Evolutionary conservation across 1,284 basidiomycete genomes (phyloP).

Genomic region (Puccinia sorghi): DNA sequence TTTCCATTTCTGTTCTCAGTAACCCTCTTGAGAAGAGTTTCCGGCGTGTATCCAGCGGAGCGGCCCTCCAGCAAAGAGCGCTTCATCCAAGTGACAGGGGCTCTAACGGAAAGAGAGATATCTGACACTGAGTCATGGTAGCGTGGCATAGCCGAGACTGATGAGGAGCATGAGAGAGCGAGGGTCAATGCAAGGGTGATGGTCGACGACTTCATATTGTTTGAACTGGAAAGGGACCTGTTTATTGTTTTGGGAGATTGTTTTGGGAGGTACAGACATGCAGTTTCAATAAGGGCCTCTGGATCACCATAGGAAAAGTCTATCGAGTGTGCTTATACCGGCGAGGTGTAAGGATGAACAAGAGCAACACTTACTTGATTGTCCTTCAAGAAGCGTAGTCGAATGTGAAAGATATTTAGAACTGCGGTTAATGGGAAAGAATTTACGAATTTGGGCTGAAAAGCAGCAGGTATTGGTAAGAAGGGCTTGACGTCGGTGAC

Average conservation of each 20-base stretch:
- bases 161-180: conserved; percentile 7
- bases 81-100: neutral
- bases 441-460: neutral
- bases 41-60: neutral
- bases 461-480: neutral
- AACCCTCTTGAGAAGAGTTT: neutral
- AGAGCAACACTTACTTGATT: neutral
- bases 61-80: neutral
- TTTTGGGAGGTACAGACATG: neutral
- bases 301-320: neutral
- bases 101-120: neutral
- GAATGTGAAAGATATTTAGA: neutral
- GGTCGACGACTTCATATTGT: conserved; percentile 3
- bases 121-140: neutral
- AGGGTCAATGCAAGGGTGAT: conserved; percentile 11
- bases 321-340: neutral
- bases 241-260: neutral
- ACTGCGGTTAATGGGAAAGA: neutral
- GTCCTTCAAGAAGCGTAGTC: neutral
- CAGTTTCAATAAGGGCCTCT: neutral
- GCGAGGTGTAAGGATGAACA: neutral
- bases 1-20: neutral
- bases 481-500: neutral
- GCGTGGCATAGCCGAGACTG: neutral
- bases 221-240: neutral